These are phyloP conservation scores for Mycosarcoma mackinlayi DNA, from an alignment of 1,284 basidiomycete genomes.

Conservation along the genomic window DNA sequence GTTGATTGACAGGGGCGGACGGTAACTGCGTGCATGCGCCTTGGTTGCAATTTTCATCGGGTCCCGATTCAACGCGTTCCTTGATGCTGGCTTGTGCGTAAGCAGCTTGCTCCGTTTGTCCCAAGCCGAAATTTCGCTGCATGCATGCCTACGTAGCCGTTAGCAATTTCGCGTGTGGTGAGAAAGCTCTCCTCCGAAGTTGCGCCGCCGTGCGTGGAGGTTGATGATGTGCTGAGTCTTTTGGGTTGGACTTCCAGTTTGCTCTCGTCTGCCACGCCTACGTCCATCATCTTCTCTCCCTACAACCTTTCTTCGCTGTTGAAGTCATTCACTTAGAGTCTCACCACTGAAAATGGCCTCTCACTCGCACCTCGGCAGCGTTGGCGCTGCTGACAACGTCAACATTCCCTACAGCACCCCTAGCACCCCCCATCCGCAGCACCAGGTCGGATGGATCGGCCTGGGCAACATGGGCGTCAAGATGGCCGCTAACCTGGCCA, in stretches of 20 bases:
- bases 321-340: too few species aligned
- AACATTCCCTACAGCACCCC: slow-evolving; percentile 52
- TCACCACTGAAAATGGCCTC: slow-evolving; percentile 25
- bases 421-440: slow-evolving; percentile 51
- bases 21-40: slow-evolving; percentile 4
- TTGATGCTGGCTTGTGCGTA: slow-evolving; percentile 30
- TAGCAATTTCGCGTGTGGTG: too few species aligned
- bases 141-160: slow-evolving; percentile 7
- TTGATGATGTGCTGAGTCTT: not conserved
- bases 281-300: not conserved
- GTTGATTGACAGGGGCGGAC: slow-evolving; percentile 1
- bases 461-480: slow-evolving; percentile 74
- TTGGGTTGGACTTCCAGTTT: too few species aligned
- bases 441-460: slow-evolving; percentile 56
- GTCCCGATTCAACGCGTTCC: not conserved
- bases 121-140: slow-evolving; percentile 1
- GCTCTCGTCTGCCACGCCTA: too few species aligned
- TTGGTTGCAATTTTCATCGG: not conserved
- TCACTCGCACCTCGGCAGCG: slow-evolving; percentile 18
- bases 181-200: slow-evolving; percentile 4
- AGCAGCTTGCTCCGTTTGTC: slow-evolving; percentile 5
- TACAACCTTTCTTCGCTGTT: too few species aligned
- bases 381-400: slow-evolving; percentile 14
- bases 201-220: slow-evolving; percentile 1
- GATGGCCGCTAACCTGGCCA: slow-evolving; percentile 82